Evolutionary conservation across 768 basidiomycete species (phyloP), one percentile per base, ranked within the genome.

Genomic region (Boletus vinaceobasis): DNA sequence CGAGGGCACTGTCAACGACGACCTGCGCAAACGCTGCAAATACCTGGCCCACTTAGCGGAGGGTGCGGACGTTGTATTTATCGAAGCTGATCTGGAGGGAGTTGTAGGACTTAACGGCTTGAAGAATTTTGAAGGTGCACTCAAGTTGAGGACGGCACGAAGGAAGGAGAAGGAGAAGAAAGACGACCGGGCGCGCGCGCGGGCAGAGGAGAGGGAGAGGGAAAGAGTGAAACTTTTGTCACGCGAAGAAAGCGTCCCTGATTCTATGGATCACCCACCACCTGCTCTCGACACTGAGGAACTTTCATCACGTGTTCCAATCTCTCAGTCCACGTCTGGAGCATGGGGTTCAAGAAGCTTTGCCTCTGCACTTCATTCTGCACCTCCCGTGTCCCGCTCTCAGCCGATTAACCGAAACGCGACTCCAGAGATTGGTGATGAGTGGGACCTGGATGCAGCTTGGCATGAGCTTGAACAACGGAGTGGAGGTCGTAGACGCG

Each of bases 11-110:
- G 87, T 99, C 60, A 91, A 96, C 69, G 94, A 95, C 56, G 94
- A 97, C 56, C 77, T 99, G 27, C 86, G 95, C 45, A 90, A 93
- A 71, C 86, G 95, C 32, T 98, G 93, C 78, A 96, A 95, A 68
- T 98, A 98, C 70, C 86, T 99, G 57, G 84, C 85, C 4, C 95
- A 98, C 71, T 79, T 98, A 62, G 91, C 95, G 1, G 87, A 92
- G 53, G 87, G 91, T 42, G 87, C 92, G 36, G 95, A 98, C 64
- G 92, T 98, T 43, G 87, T 93, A 23, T 98, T 98, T 71, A 76
- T 98, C 50, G 95, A 99, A 71, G 84, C 92, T 8, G 88, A 96
- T 66, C 74, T 98, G 17, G 77, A 80, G 53, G 77, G 76, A 7
- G 88, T 95, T 35, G 90, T 98, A 19, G 88, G 92, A 31, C 64